Evolutionary conservation across 2,329 filamentous ascomycete genomes (phyloP).

Genomic region (Nothophoma quercina): DNA sequence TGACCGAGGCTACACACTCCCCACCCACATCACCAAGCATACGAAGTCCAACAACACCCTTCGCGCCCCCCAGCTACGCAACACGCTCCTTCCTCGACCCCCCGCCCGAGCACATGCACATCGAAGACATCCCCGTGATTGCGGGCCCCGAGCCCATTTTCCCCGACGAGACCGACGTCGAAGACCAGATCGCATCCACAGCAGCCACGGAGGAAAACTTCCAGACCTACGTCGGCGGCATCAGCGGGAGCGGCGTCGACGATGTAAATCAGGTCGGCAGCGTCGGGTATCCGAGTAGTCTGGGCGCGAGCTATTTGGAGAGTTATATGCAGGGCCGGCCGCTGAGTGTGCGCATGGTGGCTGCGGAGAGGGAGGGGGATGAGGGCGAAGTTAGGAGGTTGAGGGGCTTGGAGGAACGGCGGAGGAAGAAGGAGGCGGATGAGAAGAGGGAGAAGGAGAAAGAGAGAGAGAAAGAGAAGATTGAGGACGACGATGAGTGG

Average conservation of each 20-base stretch:
- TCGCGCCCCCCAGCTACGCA: conserved; percentile 20
- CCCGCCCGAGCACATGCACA: conserved; percentile 27
- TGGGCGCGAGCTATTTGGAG: conserved; percentile 49
- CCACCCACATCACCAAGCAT: conserved; percentile 23
- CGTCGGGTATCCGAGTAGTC: conserved; percentile 44
- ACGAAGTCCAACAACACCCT: conserved; percentile 19
- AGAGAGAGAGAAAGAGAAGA: conserved; percentile 13
- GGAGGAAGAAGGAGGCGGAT: conserved; percentile 14
- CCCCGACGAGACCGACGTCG: conserved; percentile 21
- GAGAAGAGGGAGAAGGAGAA: conserved; percentile 5
- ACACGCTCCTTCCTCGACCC: conserved; percentile 39
- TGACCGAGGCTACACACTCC: conserved; percentile 11
- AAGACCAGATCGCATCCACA: background rate
- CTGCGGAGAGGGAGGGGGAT: conserved; percentile 40
- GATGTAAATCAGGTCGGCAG: conserved; percentile 45
- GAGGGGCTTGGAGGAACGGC: conserved; percentile 11
- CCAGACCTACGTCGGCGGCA: conserved; percentile 47
- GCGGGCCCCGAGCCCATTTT: conserved; percentile 30
- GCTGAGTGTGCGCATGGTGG: conserved; percentile 46
- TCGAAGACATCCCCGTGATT: conserved; percentile 24
- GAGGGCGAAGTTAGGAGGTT: conserved; percentile 1
- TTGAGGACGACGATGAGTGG: conserved; percentile 14
- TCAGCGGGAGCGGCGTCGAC: conserved; percentile 43
- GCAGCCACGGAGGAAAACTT: conserved; percentile 31
- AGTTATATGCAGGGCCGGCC: conserved; percentile 48